Evolutionary conservation across 2,329 filamentous ascomycete genomes (phyloP), one percentile per base, ranked within the genome.

Genomic region (Emericellopsis cladophorae): DNA sequence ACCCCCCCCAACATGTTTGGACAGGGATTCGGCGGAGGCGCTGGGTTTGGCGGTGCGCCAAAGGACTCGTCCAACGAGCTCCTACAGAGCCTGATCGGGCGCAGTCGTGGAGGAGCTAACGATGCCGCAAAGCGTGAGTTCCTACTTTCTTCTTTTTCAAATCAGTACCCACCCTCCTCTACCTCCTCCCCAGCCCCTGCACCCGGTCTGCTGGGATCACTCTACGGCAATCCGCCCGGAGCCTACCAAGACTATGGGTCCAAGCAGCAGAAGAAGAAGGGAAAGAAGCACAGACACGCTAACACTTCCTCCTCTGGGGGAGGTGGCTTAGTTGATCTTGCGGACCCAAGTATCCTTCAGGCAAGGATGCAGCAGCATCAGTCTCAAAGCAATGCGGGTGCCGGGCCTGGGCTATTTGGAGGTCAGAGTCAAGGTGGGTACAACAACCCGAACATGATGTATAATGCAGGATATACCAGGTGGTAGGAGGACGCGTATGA

Each of bases 251-350:
- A 94, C 64, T 81, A 82, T 70, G 84, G 84, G 70, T 82, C 85
- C 71, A 93, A 95, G 81, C 26, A 29, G 26, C 88, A 93, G 79
- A 95, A 94, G 83, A 95, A 95, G 80, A 95, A 95, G 87, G 88
- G 88, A 74, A 95, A 95, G 81, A 95, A 95, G 87, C 90, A 95
- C 77, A 93, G 89, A 81, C 89, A 95, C 82, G 90, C 88, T 92
- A 95, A 95, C 87, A 95, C 90, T 90, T 95, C 89, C 85, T 96
- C 90, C 81, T 94, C 88, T 80, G 84, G 84, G 74, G 89, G 88
- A 79, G 86, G 87, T 85, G 89, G 86, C 74, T 80, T 95, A 90
- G 89, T 93, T 74, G 89, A 96, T 93, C 87, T 95, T 89, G 87
- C 85, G 76, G 89, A 96, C 87, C 90, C 90, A 76, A 95, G 87